Conservation (phyloP, 768 basidiomycete genomes). For the Paxillus involutus region DNA sequence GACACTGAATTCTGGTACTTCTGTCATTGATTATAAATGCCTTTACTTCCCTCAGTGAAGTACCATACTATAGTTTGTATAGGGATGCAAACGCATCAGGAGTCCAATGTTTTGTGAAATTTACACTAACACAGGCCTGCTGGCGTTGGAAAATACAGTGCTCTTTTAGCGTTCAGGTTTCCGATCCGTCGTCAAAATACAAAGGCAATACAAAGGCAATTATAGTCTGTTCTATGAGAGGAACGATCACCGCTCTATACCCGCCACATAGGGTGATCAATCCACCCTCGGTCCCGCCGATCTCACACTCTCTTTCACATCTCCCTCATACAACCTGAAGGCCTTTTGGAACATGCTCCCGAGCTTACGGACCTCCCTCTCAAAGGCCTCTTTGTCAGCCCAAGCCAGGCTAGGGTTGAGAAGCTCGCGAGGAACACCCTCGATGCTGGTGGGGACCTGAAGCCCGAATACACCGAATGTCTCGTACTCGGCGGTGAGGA, state of each 20-base stretch:
- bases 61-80: too few species aligned
- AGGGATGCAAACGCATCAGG: too few species aligned
- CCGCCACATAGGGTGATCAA: constrained; percentile 1
- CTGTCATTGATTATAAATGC: too few species aligned
- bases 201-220: background rate
- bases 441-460: constrained; percentile 76
- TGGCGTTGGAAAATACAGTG: too few species aligned
- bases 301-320: constrained; percentile 78
- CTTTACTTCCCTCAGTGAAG: too few species aligned
- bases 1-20: too few species aligned
- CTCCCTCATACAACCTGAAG: constrained; percentile 87
- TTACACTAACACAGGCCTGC: too few species aligned
- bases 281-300: constrained; percentile 68
- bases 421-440: constrained; percentile 88
- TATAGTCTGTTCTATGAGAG: background rate
- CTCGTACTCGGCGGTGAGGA: constrained; percentile 86
- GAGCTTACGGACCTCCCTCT: constrained; percentile 84
- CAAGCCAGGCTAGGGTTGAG: constrained; percentile 89
- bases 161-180: background rate
- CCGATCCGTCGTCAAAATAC: background rate
- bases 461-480: constrained; percentile 82
- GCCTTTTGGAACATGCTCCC: constrained; percentile 94
- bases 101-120: too few species aligned
- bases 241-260: background rate
- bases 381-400: constrained; percentile 87